A percentile compares a stretch with the other conserved stretches of the same genome.
Evolutionary conservation across 345 rosid genomes (phyloP).

Genomic region (Hibiscus syriacus): DNA sequence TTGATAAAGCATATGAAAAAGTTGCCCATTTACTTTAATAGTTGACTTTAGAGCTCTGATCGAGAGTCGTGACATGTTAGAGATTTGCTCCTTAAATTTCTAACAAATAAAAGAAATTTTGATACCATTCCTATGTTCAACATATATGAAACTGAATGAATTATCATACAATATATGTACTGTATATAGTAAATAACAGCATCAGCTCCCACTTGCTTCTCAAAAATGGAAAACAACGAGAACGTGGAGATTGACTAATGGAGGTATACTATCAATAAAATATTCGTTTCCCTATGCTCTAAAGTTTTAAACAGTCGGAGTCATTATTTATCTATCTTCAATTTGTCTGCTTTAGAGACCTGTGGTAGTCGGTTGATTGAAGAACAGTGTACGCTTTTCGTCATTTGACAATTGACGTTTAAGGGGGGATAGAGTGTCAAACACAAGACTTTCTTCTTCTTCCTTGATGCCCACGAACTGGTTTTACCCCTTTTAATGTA

Average conservation of each 20-base stretch:
- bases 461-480: slow-evolving; percentile 41
- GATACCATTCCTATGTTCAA: neutral
- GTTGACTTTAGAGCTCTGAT: neutral
- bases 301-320: neutral
- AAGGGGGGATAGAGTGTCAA: slow-evolving; percentile 8
- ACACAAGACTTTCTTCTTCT: slow-evolving; percentile 25
- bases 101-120: neutral
- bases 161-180: too few species aligned
- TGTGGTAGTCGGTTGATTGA: slow-evolving; percentile 13
- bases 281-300: neutral
- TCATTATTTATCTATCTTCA: slow-evolving; percentile 16
- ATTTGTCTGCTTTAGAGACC: slow-evolving; percentile 11
- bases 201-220: slow-evolving; percentile 65
- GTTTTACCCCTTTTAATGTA: slow-evolving; percentile 47
- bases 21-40: neutral
- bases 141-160: neutral
- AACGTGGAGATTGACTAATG: slow-evolving; percentile 22
- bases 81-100: neutral
- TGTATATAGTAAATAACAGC: too few species aligned
- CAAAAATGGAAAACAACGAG: slow-evolving; percentile 34
- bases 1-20: neutral
- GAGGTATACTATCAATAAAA: neutral
- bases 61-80: neutral
- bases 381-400: slow-evolving; percentile 21
- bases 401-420: slow-evolving; percentile 26